A percentile compares a stretch with the other conserved stretches of the same genome.
Conservation (phyloP, 2,329 filamentous ascomycete genomes). For the Cladosporium sp. region DNA sequence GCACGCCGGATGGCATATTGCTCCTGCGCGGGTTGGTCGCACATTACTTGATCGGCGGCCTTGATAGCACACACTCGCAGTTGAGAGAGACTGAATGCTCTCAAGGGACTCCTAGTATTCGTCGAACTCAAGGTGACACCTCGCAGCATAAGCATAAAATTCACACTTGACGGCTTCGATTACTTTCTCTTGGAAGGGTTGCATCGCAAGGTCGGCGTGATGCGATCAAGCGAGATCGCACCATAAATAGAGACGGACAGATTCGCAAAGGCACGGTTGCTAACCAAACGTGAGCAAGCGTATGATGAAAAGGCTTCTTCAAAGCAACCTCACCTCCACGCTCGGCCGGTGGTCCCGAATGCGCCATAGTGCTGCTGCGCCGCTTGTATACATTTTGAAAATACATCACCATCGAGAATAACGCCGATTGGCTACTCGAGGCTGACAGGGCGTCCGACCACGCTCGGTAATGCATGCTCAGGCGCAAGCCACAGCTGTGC, state of each 20-base stretch:
- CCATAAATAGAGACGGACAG: conserved; percentile 9
- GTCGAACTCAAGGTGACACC: background rate
- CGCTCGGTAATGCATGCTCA: background rate
- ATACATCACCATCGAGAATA: background rate
- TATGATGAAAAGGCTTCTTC: background rate
- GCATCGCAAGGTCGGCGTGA: background rate
- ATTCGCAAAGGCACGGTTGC: background rate
- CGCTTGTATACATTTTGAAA: conserved; percentile 13
- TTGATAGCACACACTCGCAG: background rate
- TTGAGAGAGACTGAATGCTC: background rate
- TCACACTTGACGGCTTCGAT: background rate
- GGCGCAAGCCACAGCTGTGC: conserved; percentile 13
- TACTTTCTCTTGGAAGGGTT: background rate
- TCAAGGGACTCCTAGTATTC: background rate
- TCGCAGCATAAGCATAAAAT: background rate
- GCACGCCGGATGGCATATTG: background rate
- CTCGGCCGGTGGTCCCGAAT: conserved; percentile 12
- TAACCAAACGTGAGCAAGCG: conserved; percentile 3
- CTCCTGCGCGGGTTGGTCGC: background rate
- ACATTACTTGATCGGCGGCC: background rate
- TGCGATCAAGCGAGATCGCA: background rate
- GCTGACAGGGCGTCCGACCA: conserved; percentile 12
- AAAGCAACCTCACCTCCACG: conserved; percentile 14
- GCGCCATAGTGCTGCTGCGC: conserved; percentile 14
- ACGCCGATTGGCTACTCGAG: conserved; percentile 5